phyloP scores from a whole-genome alignment of 805 yeast species.

The Candida glaebosa region DNA sequence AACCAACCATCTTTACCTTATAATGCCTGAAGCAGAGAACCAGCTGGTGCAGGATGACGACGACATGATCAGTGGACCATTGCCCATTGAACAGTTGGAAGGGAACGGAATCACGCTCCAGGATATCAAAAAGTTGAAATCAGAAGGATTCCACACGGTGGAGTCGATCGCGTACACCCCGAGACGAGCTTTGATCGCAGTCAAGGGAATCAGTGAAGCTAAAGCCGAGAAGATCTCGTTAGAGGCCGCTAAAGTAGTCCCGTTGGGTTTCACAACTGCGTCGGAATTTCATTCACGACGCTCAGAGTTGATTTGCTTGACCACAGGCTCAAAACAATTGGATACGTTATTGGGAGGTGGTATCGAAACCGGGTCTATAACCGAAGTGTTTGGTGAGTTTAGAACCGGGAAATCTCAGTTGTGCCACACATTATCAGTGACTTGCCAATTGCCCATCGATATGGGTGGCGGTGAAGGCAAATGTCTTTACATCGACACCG shows the following conservation, averaged over 20 bases:
- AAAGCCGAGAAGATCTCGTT: slow-evolving; percentile 82
- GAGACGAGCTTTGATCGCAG: slow-evolving; percentile 66
- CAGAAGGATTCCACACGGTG: slow-evolving; percentile 83
- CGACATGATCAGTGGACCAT: slow-evolving; percentile 36
- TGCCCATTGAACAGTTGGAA: slow-evolving; percentile 45
- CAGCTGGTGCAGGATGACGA: slow-evolving; percentile 29
- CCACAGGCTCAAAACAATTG: slow-evolving; percentile 79
- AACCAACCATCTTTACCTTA: background rate
- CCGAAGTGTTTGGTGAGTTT: slow-evolving; percentile 18
- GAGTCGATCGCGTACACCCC: slow-evolving; percentile 94
- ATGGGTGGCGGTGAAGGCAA: slow-evolving; percentile 18
- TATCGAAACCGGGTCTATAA: slow-evolving; percentile 14
- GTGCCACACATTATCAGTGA: slow-evolving; percentile 15
- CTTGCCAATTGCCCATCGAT: slow-evolving; percentile 15
- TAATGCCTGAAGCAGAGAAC: slow-evolving; percentile 1
- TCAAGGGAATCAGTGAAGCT: slow-evolving; percentile 93
- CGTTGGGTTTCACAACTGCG: slow-evolving; percentile 97
- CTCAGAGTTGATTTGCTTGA: slow-evolving; percentile 84
- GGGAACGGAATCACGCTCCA: slow-evolving; percentile 83
- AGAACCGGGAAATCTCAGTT: slow-evolving; percentile 17
- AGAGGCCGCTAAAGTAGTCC: slow-evolving; percentile 85
- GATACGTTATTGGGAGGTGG: slow-evolving; percentile 17
- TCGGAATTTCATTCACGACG: slow-evolving; percentile 89
- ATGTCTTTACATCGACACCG: slow-evolving; percentile 15
- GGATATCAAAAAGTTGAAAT: slow-evolving; percentile 77